A percentile compares a stretch with the other conserved stretches of the same genome.
Conservation (phyloP, 2,329 filamentous ascomycete species). For the Sphaerulina populicola region DNA sequence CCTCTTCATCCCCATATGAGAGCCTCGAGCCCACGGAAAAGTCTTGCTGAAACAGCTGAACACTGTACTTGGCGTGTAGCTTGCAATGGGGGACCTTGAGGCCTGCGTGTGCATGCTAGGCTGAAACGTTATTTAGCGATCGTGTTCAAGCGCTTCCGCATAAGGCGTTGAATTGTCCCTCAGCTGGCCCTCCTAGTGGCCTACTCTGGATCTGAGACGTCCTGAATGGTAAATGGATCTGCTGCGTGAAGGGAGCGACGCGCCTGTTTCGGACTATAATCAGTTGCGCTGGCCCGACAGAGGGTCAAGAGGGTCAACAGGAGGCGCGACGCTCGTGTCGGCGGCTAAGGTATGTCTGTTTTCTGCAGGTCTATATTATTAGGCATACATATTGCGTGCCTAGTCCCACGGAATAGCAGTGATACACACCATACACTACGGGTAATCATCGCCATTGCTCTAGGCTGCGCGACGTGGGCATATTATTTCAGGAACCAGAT, state of each 20-base stretch:
- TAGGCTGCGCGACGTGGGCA: neutral
- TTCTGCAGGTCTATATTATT: constrained; percentile 5
- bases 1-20: neutral
- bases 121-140: constrained; percentile 18
- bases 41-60: constrained; percentile 17
- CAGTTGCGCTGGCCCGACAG: constrained; percentile 4
- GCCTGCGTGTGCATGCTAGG: constrained; percentile 12
- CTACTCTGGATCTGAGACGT: constrained; percentile 17
- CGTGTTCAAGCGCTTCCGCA: constrained; percentile 18
- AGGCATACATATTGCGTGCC: neutral
- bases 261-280: constrained; percentile 29
- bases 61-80: neutral
- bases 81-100: neutral
- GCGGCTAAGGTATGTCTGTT: constrained; percentile 14
- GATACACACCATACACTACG: too few relatives aligned
- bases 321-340: constrained; percentile 19
- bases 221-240: constrained; percentile 17
- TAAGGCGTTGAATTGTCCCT: neutral
- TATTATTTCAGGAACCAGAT: neutral
- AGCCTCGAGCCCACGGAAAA: neutral
- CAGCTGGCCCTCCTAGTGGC: constrained; percentile 16
- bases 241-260: constrained; percentile 18
- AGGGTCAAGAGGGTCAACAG: constrained; percentile 5
- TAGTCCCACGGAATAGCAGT: too few relatives aligned
- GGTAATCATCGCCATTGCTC: too few relatives aligned